Conservation (phyloP, 805 yeast species). For the Cyberlindnera nakhonratchasimensis region DNA sequence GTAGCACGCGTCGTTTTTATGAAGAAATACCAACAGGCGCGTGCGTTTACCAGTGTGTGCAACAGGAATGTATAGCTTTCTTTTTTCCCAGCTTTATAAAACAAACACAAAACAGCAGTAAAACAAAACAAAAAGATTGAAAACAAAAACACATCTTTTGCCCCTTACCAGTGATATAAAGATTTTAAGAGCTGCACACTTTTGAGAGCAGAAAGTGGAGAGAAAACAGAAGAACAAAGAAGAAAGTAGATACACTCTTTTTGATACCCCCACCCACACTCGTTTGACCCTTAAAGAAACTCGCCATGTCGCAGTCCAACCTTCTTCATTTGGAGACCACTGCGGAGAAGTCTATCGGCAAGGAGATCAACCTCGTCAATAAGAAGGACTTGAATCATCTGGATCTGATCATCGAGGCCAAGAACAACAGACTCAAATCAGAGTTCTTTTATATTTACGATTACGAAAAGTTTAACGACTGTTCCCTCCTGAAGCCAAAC, state of each 20-base stretch:
- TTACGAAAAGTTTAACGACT: slow-evolving; percentile 28
- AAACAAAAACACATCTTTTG: too few relatives aligned
- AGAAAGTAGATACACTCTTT: too few relatives aligned
- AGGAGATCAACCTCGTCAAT: slow-evolving; percentile 26
- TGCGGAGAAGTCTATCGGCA: slow-evolving; percentile 27
- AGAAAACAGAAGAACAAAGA: too few relatives aligned
- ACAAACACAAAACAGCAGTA: neutral
- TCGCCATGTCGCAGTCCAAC: too few relatives aligned
- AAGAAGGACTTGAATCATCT: slow-evolving; percentile 27
- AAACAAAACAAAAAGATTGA: neutral
- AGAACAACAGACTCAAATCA: slow-evolving; percentile 27
- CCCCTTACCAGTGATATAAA: too few relatives aligned
- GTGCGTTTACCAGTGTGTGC: too few relatives aligned
- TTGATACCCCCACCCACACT: neutral
- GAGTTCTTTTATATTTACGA: slow-evolving; percentile 34
- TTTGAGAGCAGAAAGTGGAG: too few relatives aligned
- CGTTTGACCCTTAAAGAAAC: neutral
- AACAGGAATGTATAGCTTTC: neutral
- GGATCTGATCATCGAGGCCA: slow-evolving; percentile 28
- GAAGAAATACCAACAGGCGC: neutral
- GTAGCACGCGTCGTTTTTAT: neutral
- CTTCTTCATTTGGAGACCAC: slow-evolving; percentile 22
- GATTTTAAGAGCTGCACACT: too few relatives aligned
- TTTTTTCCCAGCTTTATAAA: neutral
- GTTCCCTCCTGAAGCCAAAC: slow-evolving; percentile 25